Evolutionary conservation across 768 basidiomycete genomes (phyloP), one percentile per base, ranked within the genome.

Genomic region (Tubosaeta brunneosetosa): DNA sequence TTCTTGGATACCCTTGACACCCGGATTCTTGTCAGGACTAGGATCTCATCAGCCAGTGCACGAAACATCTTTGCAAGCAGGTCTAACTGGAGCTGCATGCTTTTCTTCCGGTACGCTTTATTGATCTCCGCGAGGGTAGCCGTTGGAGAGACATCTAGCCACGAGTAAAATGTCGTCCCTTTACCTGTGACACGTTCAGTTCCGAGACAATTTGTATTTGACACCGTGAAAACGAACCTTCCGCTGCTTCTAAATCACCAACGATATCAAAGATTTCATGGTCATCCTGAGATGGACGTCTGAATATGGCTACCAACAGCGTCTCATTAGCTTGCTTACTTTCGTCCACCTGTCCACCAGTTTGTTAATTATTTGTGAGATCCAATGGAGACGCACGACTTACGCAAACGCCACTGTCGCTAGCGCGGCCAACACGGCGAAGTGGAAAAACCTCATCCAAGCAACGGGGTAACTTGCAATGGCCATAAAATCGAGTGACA

Each of bases 211-310:
- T 3, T 22, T 22, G 25, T 26, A 22, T 47, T 47, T 46, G 36
- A 36, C 47, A 44, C 44, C 27, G 17, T 34, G 32, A 17, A 49
- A 41, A 65, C 73, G 47, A 47, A 77, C 93, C 93, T 75, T 97
- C 94, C 3, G 90, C 74, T 3, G 73, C 74, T 69, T 94, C 86
- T 19, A 97, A 67, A 17, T 80, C 88, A 56, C 81, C 80, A 53
- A 95, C 93, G 13, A 97, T 78, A 71, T 97, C 94, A 64, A 97
- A 97, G 34, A 97, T 94, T 70, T 97, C 94, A 75, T 97, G 81
- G 73, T 97, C 94, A 72, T 94, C 88, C 87, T 93, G 58, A 53
- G 37, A 42, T 14, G 16, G 6, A 37, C 31, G 43, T 49, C 27
- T 49, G 47, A 53, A 33, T 53, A 41, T 49, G 12, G 55, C 48